Base-by-base conservation (phyloP, 2,329 filamentous ascomycete species). In the Talaromyces sp. region DNA sequence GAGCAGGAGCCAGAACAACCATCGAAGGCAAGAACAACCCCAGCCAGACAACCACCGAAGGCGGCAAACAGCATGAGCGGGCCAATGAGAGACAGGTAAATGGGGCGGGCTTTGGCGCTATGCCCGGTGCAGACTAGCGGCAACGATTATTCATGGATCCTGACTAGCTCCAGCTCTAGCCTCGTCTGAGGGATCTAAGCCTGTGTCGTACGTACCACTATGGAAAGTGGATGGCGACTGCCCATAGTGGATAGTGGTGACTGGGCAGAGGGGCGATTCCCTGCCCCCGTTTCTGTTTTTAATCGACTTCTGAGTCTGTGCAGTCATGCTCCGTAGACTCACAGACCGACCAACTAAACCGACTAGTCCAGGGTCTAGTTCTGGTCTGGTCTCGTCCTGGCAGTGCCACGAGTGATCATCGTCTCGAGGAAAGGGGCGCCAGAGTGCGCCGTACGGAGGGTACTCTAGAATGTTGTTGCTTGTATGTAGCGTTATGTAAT, bases 391-490 rank as follows among this genome's bases (percentile, higher is more conserved):
- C 19, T 38, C 7, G 19, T 10, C 1, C 29, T 51, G 22, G 47
- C 60, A 62, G 60, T 62, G 60, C 60, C 47, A 62, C 60, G 59
- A 62, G 59, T 38, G 38, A 47, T 31, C 36, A 31, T 60, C 36
- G 36, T 45, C 40, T 22, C 29, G 29, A 22, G 43, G 29, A 49
- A 61, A 49, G 58, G 58, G 58, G 58, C 22, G 27, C 10, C 54
- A 19, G 17, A 45, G 8, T 22, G 43, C 40, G 22, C 22, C 45
- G 45, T 15, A 15, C 13, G 22, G 43, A 47, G 43, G 43, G 43
- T 47, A 22, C 13, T 47, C n/a, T 47, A n/a, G n/a, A n/a, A n/a
- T n/a, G 43, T 22, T 19, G 8, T 27, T 22, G 2, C 7, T 19
- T 22, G 19, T 47, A 47, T 15, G 51, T 34, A 22, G 29, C 17